phyloP scores from a whole-genome alignment of 768 basidiomycete species.

The Serendipita vermifera region DNA sequence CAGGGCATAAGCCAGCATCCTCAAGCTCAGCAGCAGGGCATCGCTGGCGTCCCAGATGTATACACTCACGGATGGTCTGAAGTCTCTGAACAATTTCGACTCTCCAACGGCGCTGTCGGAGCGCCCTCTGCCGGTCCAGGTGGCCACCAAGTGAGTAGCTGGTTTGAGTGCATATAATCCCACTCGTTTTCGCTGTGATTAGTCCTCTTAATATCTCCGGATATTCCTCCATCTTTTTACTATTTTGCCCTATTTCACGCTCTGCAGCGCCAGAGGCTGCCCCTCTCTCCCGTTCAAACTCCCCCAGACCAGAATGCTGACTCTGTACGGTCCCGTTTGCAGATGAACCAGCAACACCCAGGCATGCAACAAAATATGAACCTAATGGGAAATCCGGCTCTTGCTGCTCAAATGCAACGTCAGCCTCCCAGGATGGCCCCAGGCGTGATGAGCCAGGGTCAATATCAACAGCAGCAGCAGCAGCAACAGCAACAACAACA shows the following conservation, averaged over 20 bases:
- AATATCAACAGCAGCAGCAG: not conserved
- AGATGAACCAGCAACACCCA: not conserved
- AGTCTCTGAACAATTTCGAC: not conserved
- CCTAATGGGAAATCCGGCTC: not conserved
- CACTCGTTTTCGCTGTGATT: not conserved
- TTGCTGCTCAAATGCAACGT: not conserved
- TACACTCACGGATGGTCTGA: not conserved
- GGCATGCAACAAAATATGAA: not conserved
- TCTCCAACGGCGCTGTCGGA: not conserved
- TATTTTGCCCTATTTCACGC: not conserved
- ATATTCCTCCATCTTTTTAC: not conserved
- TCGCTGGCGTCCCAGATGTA: not conserved
- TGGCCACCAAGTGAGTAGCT: slow-evolving; percentile 4
- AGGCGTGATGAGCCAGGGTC: not conserved
- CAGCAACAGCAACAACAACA: not conserved
- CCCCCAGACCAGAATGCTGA: slow-evolving; percentile 5
- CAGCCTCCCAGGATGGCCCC: not conserved
- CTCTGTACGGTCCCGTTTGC: not conserved
- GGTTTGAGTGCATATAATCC: not conserved
- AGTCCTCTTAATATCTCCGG: not conserved
- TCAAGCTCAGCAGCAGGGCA: not conserved
- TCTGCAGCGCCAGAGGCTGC: slow-evolving; percentile 6
- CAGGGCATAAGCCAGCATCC: not conserved
- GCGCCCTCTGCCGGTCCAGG: not conserved
- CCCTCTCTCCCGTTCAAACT: too few species aligned